Base-by-base conservation (phyloP, 2,329 filamentous ascomycete genomes). In the Myriosclerotinia scirpicola region DNA sequence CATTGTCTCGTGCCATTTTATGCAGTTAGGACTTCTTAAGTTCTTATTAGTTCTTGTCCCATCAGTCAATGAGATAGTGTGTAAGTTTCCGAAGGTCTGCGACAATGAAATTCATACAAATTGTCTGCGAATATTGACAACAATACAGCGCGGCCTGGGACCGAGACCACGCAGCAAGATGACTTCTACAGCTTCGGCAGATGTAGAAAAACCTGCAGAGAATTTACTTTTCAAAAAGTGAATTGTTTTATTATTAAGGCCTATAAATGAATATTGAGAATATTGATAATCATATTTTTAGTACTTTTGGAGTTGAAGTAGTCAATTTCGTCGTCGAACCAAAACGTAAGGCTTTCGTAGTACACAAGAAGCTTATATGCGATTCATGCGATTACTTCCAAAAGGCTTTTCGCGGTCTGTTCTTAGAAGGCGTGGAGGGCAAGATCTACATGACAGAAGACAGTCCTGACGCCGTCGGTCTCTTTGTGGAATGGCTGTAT, bases 361-460 rank as follows among this genome's bases (percentile, higher is more conserved):
- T 53, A 1, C 63, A 65, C 54, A 59, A 65, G 48, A 58, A 59
- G 15, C 44, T 65, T 17, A 30, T 59, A 20, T 65, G 44, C 9
- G 44, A 63, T 1, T 26, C 44, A 12, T 59, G n/a, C 36, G 44
- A 50, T 30, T 62, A 50, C n/a, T 66, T 58, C 3, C 5, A 1
- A 14, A 26, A 17, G 5, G 54, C 63, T 1, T 65, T 65, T 1
- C 8, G 26, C 5, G 22, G 54, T 1, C 20, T 44, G 0, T 58
- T 59, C 8, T 2, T 17, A 9, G 63, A 65, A 42, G 22, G 44
- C 2, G 20, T 22, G 1, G 34, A 56, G 17, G 34, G 52, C 12
- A 30, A 46, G 1, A 42, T 53, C 17, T 40, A 53, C 20, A 4
- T 65, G 1, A 11, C 1, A 30, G 46, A 59, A 2, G 46, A 65